These are phyloP conservation scores for Dendrocalamus sinicus DNA, from an alignment of 176 grass and related monocot species.

Conservation along the genomic window DNA sequence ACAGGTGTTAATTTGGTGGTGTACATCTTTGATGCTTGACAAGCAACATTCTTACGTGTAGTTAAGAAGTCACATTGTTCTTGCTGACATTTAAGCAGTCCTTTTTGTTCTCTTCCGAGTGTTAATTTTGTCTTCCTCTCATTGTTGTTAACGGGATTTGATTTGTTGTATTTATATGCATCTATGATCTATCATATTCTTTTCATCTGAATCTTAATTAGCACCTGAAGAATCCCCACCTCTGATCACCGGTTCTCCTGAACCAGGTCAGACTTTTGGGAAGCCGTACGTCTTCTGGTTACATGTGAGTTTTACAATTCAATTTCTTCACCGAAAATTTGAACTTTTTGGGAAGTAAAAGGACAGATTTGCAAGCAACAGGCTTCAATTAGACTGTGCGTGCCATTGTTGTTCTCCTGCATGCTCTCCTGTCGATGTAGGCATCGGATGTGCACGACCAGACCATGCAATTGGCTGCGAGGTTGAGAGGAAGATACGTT, in stretches of 20 bases:
- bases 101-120: slow-evolving; percentile 34
- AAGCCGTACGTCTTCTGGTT: not conserved
- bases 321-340: not conserved
- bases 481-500: not conserved
- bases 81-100: slow-evolving; percentile 50
- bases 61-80: slow-evolving; percentile 61
- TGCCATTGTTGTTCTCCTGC: not conserved
- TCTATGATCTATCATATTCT: not conserved
- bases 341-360: not conserved
- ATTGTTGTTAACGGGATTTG: not conserved
- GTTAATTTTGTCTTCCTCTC: not conserved
- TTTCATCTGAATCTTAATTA: not conserved
- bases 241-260: not conserved
- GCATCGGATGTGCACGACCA: not conserved
- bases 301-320: not conserved
- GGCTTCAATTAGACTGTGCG: not conserved
- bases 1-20: slow-evolving; percentile 58
- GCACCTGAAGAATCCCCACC: not conserved
- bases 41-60: slow-evolving; percentile 66
- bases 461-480: not conserved
- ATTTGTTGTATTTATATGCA: not conserved
- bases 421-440: not conserved
- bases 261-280: not conserved
- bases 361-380: not conserved
- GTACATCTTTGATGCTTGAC: slow-evolving; percentile 66